phyloP scores from a whole-genome alignment of 2,329 filamentous ascomycete species.

The Phoma herbarum region DNA sequence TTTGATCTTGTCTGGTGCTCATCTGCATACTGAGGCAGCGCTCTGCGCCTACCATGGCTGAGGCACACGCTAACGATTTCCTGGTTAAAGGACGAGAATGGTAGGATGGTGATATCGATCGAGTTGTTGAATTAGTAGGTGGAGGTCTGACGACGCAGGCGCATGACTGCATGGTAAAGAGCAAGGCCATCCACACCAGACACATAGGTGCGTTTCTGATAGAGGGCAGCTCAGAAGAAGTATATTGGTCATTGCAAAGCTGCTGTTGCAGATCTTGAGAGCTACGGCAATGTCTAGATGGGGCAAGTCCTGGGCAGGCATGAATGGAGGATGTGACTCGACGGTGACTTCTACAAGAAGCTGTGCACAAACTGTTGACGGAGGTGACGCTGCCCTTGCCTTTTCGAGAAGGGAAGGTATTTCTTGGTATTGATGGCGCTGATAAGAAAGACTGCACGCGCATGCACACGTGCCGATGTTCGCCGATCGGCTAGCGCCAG shows the following conservation, averaged over 20 bases:
- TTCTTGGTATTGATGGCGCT: neutral
- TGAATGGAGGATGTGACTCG: neutral
- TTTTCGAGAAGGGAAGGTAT: neutral
- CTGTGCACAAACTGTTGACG: neutral
- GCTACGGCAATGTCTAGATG: neutral
- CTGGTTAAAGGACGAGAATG: neutral
- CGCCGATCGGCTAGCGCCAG: neutral
- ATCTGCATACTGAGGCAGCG: neutral
- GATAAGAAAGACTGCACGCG: neutral
- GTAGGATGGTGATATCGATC: neutral
- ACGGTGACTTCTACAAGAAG: neutral
- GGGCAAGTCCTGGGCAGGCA: neutral
- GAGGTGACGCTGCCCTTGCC: neutral
- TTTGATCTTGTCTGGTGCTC: neutral
- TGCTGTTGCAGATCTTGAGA: neutral
- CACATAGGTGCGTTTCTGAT: neutral
- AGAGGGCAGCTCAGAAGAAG: neutral
- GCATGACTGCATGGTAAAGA: neutral
- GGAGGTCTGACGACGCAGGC: neutral
- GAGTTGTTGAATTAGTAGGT: neutral
- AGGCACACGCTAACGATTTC: constrained; percentile 1
- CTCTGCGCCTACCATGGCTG: neutral
- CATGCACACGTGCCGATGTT: neutral
- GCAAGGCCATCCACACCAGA: neutral
- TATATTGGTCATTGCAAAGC: neutral